phyloP scores from a whole-genome alignment of 78 protist species.

The Pigoraptor vietnamica region DNA sequence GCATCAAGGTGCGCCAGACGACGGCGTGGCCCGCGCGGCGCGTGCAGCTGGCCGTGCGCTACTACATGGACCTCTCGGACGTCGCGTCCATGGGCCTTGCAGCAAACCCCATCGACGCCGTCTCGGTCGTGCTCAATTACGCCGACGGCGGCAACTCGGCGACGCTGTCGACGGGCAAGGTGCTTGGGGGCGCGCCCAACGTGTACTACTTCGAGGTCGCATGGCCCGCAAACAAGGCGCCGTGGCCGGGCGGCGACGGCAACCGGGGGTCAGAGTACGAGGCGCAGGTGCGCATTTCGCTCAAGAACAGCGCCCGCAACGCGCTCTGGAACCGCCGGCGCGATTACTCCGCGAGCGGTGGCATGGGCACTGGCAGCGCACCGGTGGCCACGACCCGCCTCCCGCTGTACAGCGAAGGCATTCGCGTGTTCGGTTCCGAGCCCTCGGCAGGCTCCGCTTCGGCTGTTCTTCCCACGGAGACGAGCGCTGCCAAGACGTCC shows the following conservation, averaged over 20 bases:
- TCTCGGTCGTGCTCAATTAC: not conserved
- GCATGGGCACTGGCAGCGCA: not conserved
- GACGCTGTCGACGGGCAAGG: not conserved
- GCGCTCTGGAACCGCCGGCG: not conserved
- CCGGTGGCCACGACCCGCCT: not conserved
- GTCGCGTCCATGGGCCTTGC: not conserved
- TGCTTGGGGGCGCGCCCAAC: not conserved
- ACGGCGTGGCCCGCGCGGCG: not conserved
- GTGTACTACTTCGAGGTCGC: not conserved
- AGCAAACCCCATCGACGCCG: not conserved
- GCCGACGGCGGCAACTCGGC: not conserved
- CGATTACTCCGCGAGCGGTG: not conserved
- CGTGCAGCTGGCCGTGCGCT: not conserved
- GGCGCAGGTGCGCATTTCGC: not conserved
- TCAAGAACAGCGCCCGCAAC: not conserved
- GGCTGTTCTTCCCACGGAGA: not conserved
- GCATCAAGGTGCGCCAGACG: not conserved
- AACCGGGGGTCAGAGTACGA: not conserved
- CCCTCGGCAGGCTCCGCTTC: not conserved
- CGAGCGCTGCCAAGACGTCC: not conserved
- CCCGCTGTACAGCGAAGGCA: not conserved
- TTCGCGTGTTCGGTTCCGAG: not conserved
- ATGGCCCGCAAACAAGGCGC: not conserved
- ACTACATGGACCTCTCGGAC: not conserved
- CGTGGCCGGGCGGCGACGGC: not conserved